Evolutionary conservation across 2,329 filamentous ascomycete species (phyloP).

Genomic region (Nemania diffusa): DNA sequence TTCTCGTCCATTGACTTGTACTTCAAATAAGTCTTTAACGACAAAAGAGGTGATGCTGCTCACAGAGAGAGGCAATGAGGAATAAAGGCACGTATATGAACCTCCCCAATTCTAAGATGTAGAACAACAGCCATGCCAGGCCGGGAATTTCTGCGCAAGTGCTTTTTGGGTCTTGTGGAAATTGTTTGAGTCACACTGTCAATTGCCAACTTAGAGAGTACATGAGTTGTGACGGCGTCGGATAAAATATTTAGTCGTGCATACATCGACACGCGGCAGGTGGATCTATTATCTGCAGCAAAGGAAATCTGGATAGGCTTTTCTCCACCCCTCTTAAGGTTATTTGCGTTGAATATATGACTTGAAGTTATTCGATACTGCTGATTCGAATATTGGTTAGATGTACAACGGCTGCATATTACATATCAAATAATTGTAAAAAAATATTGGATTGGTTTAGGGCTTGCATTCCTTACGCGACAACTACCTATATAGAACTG

Average conservation of each 20-base stretch:
- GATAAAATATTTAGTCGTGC: neutral
- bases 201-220: neutral
- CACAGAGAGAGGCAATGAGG: neutral
- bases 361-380: neutral
- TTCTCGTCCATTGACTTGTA: neutral
- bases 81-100: neutral
- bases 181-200: neutral
- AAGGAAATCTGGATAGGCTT: too few species aligned
- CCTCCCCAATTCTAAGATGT: neutral
- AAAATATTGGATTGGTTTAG: conserved; percentile 1
- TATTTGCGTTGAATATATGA: neutral
- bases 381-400: neutral
- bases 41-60: neutral
- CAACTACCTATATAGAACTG: conserved; percentile 22
- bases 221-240: neutral
- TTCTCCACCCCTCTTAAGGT: neutral
- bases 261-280: neutral
- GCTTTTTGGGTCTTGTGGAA: neutral
- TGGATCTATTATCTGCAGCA: too few species aligned
- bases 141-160: neutral
- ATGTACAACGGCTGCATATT: neutral
- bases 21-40: neutral
- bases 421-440: neutral
- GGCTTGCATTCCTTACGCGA: conserved; percentile 20
- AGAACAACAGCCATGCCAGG: neutral